Base-by-base conservation (phyloP, 2,329 filamentous ascomycete genomes). In the Bretziella fagacearum region DNA sequence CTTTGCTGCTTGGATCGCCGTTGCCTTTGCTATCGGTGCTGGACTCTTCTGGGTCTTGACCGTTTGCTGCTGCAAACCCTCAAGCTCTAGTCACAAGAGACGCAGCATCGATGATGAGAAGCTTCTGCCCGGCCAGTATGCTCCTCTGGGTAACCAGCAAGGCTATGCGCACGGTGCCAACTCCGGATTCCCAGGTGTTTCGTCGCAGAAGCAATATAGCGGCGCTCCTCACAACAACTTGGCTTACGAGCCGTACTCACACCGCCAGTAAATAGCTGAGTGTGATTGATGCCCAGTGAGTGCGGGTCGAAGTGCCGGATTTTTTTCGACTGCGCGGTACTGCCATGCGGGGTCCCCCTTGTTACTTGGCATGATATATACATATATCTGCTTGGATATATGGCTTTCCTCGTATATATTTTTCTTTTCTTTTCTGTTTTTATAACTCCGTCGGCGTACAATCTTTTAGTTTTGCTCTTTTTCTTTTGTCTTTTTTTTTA, bases 31-130 rank as follows among this genome's bases (percentile, higher is more conserved):
- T 52, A 59, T 91, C 27, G 83, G 63, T 35, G 80, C 81, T 6
- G 76, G 74, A 53, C 64, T 94, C 59, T 95, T 96, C 79, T 96
- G 91, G 89, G 66, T 87, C 58, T 76, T 93, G 62, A 84, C 79
- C 62, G 74, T 82, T 57, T 96, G 89, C 79, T 96, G 87, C 76
- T 94, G 87, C 70, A 77, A 73, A 56, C 62, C 62, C 11, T 55
- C 59, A 53, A 46, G 52, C 52, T 61, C 68, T 40, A 55, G 68
- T 7, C 61, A 65, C n/a, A 58, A 60, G 52, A 54, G 60, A 4
- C 73, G 73, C 58, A 62, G 66, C 43, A 60, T 73, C 41, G 57
- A 62, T 20, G 60, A 63, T 46, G 60, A 62, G 40, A 49, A 50
- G 42, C 46, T 43, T n/a, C 48, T 52, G 26, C 56, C 52, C 36